A percentile compares a stretch with the other conserved stretches of the same genome.
Conservation (phyloP, 176 grass and related monocot genomes). For the Bothriochloa decipiens region DNA sequence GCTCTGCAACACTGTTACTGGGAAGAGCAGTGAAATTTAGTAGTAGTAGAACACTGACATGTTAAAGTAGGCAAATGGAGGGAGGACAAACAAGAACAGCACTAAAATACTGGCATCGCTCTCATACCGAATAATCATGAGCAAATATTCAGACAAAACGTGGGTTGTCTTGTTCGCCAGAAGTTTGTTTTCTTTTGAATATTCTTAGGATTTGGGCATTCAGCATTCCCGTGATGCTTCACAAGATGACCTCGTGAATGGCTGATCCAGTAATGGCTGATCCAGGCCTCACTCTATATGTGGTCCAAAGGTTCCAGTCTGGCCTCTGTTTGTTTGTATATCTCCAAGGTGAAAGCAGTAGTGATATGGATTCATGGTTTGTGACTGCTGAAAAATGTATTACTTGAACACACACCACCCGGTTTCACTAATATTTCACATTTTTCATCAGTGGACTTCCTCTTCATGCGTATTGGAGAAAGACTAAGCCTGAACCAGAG, state of each 20-base stretch:
- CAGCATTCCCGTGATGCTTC: slow-evolving; percentile 33
- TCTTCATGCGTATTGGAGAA: not conserved
- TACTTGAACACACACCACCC: not conserved
- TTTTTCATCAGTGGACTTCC: not conserved
- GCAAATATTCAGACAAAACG: slow-evolving; percentile 25
- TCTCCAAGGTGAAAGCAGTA: not conserved
- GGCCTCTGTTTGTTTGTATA: slow-evolving; percentile 7
- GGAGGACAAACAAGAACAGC: not conserved
- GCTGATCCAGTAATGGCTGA: slow-evolving; percentile 24
- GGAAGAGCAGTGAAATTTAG: not conserved
- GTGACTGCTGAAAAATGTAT: not conserved
- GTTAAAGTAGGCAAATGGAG: not conserved
- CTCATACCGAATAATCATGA: slow-evolving; percentile 19
- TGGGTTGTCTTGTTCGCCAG: slow-evolving; percentile 9
- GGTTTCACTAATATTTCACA: not conserved
- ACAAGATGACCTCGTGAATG: slow-evolving; percentile 38
- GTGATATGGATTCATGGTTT: not conserved
- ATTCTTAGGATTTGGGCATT: not conserved
- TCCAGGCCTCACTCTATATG: not conserved
- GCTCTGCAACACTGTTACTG: not conserved
- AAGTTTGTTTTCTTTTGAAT: slow-evolving; percentile 26
- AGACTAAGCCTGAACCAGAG: not conserved
- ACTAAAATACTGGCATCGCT: slow-evolving; percentile 20
- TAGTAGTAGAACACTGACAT: slow-evolving; percentile 1
- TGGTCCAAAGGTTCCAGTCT: slow-evolving; percentile 12